Conservation (phyloP, 192 early-diverging fungal species). For the Dissophora ornata region DNA sequence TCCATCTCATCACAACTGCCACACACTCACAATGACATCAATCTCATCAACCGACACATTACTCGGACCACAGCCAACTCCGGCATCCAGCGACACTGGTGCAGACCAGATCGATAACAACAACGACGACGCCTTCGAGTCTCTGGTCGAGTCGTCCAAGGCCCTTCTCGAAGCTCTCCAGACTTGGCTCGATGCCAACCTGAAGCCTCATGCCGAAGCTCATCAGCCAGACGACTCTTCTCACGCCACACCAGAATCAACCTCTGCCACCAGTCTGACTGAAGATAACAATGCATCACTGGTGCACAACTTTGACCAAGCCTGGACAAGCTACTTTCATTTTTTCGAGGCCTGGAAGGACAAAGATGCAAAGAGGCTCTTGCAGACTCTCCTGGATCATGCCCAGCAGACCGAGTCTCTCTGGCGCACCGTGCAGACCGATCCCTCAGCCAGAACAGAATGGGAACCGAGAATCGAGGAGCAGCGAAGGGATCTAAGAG, state of each 20-base stretch:
- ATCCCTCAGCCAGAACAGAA: constrained; percentile 59
- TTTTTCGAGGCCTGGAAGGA: constrained; percentile 81
- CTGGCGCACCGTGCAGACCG: constrained; percentile 68
- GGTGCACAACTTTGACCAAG: constrained; percentile 56
- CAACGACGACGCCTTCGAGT: constrained; percentile 22
- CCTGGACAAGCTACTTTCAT: constrained; percentile 69
- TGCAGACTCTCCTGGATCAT: constrained; percentile 73
- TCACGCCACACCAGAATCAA: background rate
- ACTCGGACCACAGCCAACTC: background rate
- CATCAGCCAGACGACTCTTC: too few species aligned
- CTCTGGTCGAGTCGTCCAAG: constrained; percentile 33
- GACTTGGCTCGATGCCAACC: constrained; percentile 24
- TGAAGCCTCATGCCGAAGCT: too few species aligned
- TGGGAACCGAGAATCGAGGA: constrained; percentile 71
- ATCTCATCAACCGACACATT: background rate
- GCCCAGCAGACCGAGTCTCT: constrained; percentile 74
- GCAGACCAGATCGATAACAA: background rate
- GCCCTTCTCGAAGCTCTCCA: constrained; percentile 27
- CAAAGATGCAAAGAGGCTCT: constrained; percentile 69
- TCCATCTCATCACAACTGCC: background rate
- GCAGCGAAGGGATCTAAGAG: constrained; percentile 62
- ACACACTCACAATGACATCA: background rate
- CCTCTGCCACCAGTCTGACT: background rate
- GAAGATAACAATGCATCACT: background rate
- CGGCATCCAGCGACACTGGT: background rate